Percentiles rank a stretch among this genome's conserved stretches.
Evolutionary conservation across 2,329 filamentous ascomycete genomes (phyloP).

Genomic region (Fusarium longipes): DNA sequence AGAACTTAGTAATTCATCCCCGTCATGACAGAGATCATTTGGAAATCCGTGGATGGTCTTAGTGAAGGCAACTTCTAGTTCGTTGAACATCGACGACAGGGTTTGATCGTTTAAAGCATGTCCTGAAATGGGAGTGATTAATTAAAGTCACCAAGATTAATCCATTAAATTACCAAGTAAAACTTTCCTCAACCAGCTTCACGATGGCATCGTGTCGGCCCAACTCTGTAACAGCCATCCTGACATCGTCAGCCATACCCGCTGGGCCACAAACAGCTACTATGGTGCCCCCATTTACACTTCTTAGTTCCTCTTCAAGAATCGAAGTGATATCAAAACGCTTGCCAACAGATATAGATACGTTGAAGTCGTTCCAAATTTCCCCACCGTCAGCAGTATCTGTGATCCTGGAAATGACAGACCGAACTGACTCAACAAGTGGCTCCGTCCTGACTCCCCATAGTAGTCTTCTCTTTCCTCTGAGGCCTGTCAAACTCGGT

Average conservation of each 20-base stretch:
- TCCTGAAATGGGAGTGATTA: no score
- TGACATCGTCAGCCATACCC: slow-evolving; percentile 9
- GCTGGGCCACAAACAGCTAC: slow-evolving; percentile 7
- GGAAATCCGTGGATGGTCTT: no score
- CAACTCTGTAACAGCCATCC: background rate
- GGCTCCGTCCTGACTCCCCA: slow-evolving; percentile 39
- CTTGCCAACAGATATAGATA: background rate
- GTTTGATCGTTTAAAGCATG: no score
- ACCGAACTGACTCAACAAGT: background rate
- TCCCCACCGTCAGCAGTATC: background rate
- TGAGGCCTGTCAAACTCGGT: slow-evolving; percentile 19
- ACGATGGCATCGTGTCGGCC: background rate
- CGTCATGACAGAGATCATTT: no score
- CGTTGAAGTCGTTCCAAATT: background rate
- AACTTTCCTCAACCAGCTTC: slow-evolving; percentile 4
- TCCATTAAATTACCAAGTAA: slow-evolving; percentile 1
- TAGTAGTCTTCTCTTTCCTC: slow-evolving; percentile 45
- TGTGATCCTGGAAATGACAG: background rate
- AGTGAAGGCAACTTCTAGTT: no score
- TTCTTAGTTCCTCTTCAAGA: background rate
- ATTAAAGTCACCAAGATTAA: no score
- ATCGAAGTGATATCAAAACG: background rate
- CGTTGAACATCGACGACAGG: no score
- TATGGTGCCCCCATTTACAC: background rate
- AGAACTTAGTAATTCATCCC: no score